Evolutionary conservation across 306 rosid species (phyloP).

Genomic region (Begonia loranthoides): DNA sequence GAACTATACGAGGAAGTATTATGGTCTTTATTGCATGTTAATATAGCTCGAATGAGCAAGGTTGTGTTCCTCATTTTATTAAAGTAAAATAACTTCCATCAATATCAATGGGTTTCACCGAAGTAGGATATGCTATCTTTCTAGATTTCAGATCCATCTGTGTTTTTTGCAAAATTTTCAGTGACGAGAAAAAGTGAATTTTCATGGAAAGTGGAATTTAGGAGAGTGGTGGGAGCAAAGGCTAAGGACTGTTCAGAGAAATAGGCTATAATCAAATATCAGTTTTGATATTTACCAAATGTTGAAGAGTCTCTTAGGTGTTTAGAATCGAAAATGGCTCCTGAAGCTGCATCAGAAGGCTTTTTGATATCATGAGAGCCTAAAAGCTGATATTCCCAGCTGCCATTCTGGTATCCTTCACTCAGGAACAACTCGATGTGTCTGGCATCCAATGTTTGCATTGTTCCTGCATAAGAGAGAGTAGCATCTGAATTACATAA

Average conservation of each 20-base stretch:
- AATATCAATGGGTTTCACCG: too few species aligned
- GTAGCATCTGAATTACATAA: not conserved
- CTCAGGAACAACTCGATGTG: conserved; percentile 73
- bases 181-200: too few species aligned
- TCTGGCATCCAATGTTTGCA: conserved; percentile 95
- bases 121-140: too few species aligned
- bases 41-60: too few species aligned
- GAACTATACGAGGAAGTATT: not conserved
- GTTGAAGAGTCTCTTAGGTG: conserved; percentile 51
- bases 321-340: conserved; percentile 69
- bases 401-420: conserved; percentile 56
- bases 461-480: conserved; percentile 55
- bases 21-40: too few species aligned
- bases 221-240: not conserved
- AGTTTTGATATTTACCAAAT: conserved; percentile 30
- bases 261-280: too few species aligned
- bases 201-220: too few species aligned
- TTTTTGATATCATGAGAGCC: conserved; percentile 74
- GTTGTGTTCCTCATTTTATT: too few species aligned
- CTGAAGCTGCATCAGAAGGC: conserved; percentile 71
- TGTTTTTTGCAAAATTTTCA: too few species aligned
- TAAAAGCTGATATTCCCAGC: conserved; percentile 78
- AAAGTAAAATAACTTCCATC: too few species aligned
- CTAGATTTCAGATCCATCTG: too few species aligned
- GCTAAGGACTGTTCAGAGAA: not conserved